Conservation (phyloP, 169 alveolate genomes). For the Besnoitia besnoiti region DNA sequence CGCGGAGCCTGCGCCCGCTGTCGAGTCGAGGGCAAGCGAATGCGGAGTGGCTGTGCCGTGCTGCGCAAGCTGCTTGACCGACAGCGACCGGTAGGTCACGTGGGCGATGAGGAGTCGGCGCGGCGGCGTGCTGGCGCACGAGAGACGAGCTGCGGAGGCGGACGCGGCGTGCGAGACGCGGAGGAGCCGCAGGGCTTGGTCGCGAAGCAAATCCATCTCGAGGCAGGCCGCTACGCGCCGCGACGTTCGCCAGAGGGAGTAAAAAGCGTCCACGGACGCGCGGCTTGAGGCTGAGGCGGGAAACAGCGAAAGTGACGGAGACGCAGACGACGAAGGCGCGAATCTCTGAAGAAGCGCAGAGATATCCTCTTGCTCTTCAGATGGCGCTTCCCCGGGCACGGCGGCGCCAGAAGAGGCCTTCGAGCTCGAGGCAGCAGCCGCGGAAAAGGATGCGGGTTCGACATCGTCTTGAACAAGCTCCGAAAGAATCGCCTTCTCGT, state of each 20-base stretch:
- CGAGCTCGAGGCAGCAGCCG: neutral
- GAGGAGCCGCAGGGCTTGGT: conserved; percentile 55
- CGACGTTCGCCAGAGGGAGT: neutral
- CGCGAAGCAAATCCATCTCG: conserved; percentile 54
- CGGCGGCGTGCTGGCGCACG: conserved; percentile 39
- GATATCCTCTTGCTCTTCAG: neutral
- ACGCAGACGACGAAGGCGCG: conserved; percentile 3
- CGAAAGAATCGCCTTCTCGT: neutral
- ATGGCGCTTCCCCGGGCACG: neutral
- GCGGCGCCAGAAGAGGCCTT: neutral
- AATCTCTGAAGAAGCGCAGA: neutral
- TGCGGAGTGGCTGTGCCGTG: neutral
- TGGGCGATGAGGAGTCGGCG: conserved; percentile 10
- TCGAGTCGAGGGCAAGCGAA: neutral
- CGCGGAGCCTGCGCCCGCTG: neutral
- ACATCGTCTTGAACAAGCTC: neutral
- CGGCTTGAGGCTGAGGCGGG: neutral
- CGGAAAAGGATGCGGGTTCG: neutral
- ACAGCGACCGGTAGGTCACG: neutral
- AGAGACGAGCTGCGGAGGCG: conserved; percentile 39
- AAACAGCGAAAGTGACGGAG: neutral
- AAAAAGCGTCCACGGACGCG: conserved; percentile 48
- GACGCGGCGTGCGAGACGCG: conserved; percentile 36
- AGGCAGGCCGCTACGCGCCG: conserved; percentile 9
- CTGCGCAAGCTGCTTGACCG: neutral